Evolutionary conservation across 305 asterid species (phyloP).

Genomic region (Fraxinus platypoda): DNA sequence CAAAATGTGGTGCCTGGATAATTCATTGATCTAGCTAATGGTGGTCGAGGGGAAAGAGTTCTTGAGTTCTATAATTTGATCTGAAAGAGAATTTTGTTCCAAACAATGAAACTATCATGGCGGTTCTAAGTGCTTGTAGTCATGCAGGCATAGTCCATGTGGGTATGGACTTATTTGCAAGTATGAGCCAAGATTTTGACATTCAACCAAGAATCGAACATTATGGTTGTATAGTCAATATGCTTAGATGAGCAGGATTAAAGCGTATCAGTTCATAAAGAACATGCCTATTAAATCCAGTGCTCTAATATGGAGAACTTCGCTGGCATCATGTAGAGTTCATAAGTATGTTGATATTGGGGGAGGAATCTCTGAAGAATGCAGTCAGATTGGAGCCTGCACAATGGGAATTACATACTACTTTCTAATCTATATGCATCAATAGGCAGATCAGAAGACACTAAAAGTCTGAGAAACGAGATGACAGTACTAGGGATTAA

Average conservation of each 20-base stretch:
- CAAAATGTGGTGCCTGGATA: constrained; percentile 37
- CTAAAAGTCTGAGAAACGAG: constrained; percentile 31
- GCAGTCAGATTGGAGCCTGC: constrained; percentile 35
- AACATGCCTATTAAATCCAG: constrained; percentile 27
- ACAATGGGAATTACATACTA: constrained; percentile 43
- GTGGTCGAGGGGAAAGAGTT: constrained; percentile 34
- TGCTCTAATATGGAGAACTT: constrained; percentile 41
- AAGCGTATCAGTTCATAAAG: neutral
- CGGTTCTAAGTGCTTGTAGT: constrained; percentile 43
- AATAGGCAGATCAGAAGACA: constrained; percentile 35
- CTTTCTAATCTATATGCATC: constrained; percentile 40
- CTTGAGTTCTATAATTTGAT: constrained; percentile 31
- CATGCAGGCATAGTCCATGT: constrained; percentile 41
- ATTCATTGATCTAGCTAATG: constrained; percentile 38
- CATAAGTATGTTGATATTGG: constrained; percentile 39
- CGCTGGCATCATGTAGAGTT: constrained; percentile 41
- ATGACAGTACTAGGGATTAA: constrained; percentile 39
- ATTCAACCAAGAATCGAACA: constrained; percentile 45
- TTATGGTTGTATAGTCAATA: constrained; percentile 46
- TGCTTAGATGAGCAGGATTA: constrained; percentile 43
- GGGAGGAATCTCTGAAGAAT: constrained; percentile 42
- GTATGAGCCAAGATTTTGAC: constrained; percentile 39
- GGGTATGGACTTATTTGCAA: constrained; percentile 25
- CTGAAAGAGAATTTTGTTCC: constrained; percentile 31
- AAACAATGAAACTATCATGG: constrained; percentile 42